These are phyloP conservation scores for Microbotryomycetes sp. DNA, from an alignment of 1,284 basidiomycete species.

Conservation along the genomic window DNA sequence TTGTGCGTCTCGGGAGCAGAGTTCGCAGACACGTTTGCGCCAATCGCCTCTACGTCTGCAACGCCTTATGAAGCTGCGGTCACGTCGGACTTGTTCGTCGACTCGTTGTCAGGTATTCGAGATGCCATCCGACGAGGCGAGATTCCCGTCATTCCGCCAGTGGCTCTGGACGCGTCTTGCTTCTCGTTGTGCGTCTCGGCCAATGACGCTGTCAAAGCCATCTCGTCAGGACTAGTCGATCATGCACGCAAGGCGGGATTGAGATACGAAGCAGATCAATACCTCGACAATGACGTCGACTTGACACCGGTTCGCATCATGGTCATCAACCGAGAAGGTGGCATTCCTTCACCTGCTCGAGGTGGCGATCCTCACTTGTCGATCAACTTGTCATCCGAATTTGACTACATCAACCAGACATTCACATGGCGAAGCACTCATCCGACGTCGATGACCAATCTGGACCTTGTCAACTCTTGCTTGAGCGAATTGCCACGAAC, in stretches of 20 bases:
- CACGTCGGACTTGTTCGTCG: conserved; percentile 32
- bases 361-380: conserved; percentile 89
- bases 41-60: conserved; percentile 24
- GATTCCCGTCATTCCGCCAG: conserved; percentile 92
- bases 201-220: conserved; percentile 83
- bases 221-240: conserved; percentile 75
- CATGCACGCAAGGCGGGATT: conserved; percentile 30
- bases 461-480: conserved; percentile 80
- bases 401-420: conserved; percentile 74
- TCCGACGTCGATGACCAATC: conserved; percentile 79
- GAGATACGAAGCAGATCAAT: conserved; percentile 30
- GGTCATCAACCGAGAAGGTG: conserved; percentile 96
- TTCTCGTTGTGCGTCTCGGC: conserved; percentile 77
- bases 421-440: conserved; percentile 80
- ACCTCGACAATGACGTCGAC: conserved; percentile 38
- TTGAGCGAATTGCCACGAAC: conserved; percentile 86
- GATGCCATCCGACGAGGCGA: conserved; percentile 84
- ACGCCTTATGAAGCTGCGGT: conserved; percentile 11
- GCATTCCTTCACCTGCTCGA: conserved; percentile 94
- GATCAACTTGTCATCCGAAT: conserved; percentile 89
- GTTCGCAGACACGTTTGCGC: conserved; percentile 48
- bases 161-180: conserved; percentile 85
- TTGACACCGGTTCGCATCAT: conserved; percentile 76
- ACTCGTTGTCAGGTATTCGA: conserved; percentile 53
- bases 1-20: conserved; percentile 68